Conservation (phyloP, 768 basidiomycete species). For the Bullera alba region DNA sequence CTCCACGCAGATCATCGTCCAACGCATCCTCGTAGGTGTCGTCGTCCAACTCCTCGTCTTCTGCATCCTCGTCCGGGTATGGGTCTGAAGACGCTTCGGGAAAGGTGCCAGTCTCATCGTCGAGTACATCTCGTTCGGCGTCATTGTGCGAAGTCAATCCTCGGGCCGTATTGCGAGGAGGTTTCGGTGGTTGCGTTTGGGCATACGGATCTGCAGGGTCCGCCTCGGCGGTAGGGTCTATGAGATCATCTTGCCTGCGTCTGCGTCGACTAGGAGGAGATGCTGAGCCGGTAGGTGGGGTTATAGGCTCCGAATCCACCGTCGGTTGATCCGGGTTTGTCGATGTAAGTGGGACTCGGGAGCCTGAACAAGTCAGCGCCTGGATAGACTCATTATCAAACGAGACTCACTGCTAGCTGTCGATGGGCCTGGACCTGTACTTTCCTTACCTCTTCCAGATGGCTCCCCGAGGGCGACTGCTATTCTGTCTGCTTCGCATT, state of each 20-base stretch:
- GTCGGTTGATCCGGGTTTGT: slow-evolving; percentile 24
- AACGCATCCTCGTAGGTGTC: slow-evolving; percentile 19
- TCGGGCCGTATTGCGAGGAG: slow-evolving; percentile 3
- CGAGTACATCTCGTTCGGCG: background rate
- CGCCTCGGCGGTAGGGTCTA: background rate
- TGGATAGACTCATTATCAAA: background rate
- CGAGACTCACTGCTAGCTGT: background rate
- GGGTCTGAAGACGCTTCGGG: slow-evolving; percentile 26
- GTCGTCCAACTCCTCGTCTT: slow-evolving; percentile 14
- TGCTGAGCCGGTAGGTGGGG: slow-evolving; percentile 14
- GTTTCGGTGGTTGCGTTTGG: slow-evolving; percentile 1
- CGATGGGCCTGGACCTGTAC: background rate
- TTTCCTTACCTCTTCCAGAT: slow-evolving; percentile 48
- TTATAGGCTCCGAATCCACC: slow-evolving; percentile 18
- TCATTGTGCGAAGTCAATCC: too few species aligned
- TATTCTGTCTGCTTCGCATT: slow-evolving; percentile 59
- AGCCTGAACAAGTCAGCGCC: slow-evolving; percentile 2
- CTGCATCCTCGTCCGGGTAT: slow-evolving; percentile 10
- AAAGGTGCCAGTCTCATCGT: slow-evolving; percentile 7
- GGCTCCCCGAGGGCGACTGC: slow-evolving; percentile 63
- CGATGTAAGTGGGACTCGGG: background rate
- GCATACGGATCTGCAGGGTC: too few species aligned
- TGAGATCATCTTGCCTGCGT: slow-evolving; percentile 26
- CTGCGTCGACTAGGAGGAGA: slow-evolving; percentile 15
- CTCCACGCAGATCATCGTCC: background rate